phyloP scores from a whole-genome alignment of 768 basidiomycete species.

The Dioszegia crocea region DNA sequence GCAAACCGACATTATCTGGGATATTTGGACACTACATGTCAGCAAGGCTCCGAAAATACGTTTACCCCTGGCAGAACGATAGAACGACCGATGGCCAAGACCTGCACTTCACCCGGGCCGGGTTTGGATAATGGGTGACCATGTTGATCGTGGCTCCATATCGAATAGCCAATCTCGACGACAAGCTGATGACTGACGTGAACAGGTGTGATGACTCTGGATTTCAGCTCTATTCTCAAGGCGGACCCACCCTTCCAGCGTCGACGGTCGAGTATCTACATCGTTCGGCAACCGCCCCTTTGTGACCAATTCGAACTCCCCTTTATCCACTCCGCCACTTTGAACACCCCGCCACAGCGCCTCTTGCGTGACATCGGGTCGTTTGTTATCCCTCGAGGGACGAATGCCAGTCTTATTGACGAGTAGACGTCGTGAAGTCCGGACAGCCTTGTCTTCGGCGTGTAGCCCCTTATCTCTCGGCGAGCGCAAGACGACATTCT shows the following conservation, averaged over 20 bases:
- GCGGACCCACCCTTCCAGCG: conserved; percentile 20
- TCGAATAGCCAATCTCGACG: conserved; percentile 28
- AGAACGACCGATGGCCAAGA: conserved; percentile 15
- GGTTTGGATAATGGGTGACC: conserved; percentile 14
- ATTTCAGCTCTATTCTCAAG: not conserved
- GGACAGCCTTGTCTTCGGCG: conserved; percentile 2
- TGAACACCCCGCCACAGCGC: conserved; percentile 7
- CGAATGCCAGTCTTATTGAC: conserved; percentile 1
- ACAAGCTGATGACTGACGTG: conserved; percentile 26
- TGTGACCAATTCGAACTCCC: conserved; percentile 14
- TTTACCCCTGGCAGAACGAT: conserved; percentile 24
- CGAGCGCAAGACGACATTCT: conserved; percentile 18
- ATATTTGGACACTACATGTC: conserved; percentile 17
- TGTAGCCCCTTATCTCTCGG: conserved; percentile 12
- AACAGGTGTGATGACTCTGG: conserved; percentile 21
- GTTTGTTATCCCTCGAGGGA: conserved; percentile 4
- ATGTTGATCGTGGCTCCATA: conserved; percentile 18
- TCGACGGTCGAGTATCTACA: conserved; percentile 28
- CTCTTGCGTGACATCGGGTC: conserved; percentile 8
- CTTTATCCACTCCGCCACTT: conserved; percentile 12
- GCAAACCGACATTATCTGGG: conserved; percentile 15
- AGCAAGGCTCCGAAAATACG: not conserved
- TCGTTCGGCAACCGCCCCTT: conserved; percentile 36
- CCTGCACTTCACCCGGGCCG: conserved; percentile 19
- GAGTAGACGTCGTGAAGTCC: not conserved